These are phyloP conservation scores for Clonostachys rhizophaga DNA, from an alignment of 2,329 filamentous ascomycete genomes.

Conservation along the genomic window DNA sequence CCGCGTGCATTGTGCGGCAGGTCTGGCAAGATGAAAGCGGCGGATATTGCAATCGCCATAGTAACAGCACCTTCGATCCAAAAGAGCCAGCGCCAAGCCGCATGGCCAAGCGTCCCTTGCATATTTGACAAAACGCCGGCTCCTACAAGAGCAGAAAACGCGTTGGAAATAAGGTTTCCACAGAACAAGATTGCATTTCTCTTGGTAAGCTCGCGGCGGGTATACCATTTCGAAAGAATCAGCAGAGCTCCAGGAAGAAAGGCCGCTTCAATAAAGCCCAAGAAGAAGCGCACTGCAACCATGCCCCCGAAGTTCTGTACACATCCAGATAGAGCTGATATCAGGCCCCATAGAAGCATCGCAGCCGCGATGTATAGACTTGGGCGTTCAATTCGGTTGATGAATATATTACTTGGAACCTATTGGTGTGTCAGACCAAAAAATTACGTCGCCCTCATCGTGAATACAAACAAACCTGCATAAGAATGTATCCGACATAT, in stretches of 20 bases:
- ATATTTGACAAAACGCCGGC: conserved; percentile 56
- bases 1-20: conserved; percentile 51
- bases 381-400: conserved; percentile 47
- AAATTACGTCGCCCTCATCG: too few species aligned
- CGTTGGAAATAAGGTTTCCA: conserved; percentile 54
- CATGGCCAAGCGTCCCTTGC: conserved; percentile 46
- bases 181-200: conserved; percentile 55
- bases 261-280: conserved; percentile 60
- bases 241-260: conserved; percentile 61
- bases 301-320: conserved; percentile 48
- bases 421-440: too few species aligned
- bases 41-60: conserved; percentile 39
- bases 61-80: conserved; percentile 52
- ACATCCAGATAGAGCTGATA: conserved; percentile 52
- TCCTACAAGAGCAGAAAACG: conserved; percentile 54
- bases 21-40: conserved; percentile 47
- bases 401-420: conserved; percentile 51
- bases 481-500: conserved; percentile 62
- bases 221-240: conserved; percentile 65
- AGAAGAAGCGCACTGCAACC: conserved; percentile 51
- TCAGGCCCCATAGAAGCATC: conserved; percentile 56
- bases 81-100: conserved; percentile 59
- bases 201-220: conserved; percentile 48
- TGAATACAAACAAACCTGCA: conserved; percentile 33
- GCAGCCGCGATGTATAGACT: conserved; percentile 44